Evolutionary conservation across 1,284 basidiomycete species (phyloP).

Genomic region (Xanthoconium separans): DNA sequence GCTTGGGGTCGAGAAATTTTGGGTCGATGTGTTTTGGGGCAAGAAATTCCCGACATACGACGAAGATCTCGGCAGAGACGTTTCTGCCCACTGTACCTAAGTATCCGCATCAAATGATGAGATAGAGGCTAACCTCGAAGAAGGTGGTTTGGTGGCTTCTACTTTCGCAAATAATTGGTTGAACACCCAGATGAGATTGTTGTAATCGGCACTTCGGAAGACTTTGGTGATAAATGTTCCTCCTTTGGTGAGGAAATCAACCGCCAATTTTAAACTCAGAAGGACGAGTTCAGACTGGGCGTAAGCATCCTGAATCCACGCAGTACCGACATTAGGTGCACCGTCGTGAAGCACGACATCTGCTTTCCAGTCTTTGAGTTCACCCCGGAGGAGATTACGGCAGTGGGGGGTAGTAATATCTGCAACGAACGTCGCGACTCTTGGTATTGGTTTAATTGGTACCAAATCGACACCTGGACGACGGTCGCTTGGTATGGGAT

Average conservation of each 20-base stretch:
- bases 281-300: constrained; percentile 96
- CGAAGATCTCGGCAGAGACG: constrained; percentile 99
- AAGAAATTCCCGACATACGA: constrained; percentile 94
- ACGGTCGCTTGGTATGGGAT: constrained; percentile 11
- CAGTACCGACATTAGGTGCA: constrained; percentile 98
- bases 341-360: constrained; percentile 99
- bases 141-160: constrained; percentile 98
- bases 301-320: constrained; percentile 99
- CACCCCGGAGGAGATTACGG: constrained; percentile 81
- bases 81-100: constrained; percentile 56
- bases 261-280: constrained; percentile 94
- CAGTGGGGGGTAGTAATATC: constrained; percentile 96
- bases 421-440: constrained; percentile 88
- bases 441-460: constrained; percentile 94
- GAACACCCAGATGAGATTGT: constrained; percentile 99
- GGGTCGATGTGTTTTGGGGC: constrained; percentile 97
- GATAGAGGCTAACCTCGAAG: constrained; percentile 70
- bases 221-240: constrained; percentile 99
- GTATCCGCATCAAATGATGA: constrained; percentile 1
- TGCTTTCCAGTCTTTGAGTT: constrained; percentile 99
- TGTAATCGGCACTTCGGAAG: constrained; percentile 98
- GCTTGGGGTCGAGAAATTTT: constrained; percentile 96
- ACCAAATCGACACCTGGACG: constrained; percentile 87
- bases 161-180: constrained; percentile 95
- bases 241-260: constrained; percentile 92